Evolutionary conservation across 1,139 yeast genomes (phyloP).

Genomic region (Pichiaceae sp.): DNA sequence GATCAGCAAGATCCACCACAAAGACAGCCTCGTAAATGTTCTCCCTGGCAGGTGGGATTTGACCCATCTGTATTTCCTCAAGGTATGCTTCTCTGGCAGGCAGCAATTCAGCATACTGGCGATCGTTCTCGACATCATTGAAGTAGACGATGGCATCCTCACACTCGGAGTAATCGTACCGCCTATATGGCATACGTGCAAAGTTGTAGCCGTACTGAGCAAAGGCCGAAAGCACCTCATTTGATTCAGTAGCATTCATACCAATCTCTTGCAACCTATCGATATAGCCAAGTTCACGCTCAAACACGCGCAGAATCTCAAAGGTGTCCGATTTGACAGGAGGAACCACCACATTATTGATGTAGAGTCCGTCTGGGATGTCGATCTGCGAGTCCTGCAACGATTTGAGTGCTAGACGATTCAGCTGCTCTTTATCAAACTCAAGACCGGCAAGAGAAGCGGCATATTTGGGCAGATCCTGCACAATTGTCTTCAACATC

Average conservation of each 20-base stretch:
- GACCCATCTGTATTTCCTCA: constrained; percentile 36
- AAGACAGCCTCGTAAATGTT: constrained; percentile 73
- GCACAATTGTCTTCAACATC: constrained; percentile 30
- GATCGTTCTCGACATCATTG: constrained; percentile 67
- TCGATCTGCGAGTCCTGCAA: constrained; percentile 15
- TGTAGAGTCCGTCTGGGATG: constrained; percentile 43
- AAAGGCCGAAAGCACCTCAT: constrained; percentile 34
- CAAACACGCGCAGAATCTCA: constrained; percentile 27
- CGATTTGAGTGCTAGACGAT: constrained; percentile 16
- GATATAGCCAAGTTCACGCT: constrained; percentile 30
- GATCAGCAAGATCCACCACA: constrained; percentile 54
- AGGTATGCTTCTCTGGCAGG: constrained; percentile 36
- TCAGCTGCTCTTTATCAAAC: constrained; percentile 24
- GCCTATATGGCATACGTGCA: constrained; percentile 27
- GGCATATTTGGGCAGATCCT: constrained; percentile 45
- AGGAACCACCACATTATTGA: constrained; percentile 54
- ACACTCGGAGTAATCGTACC: constrained; percentile 24
- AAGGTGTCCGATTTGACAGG: constrained; percentile 36
- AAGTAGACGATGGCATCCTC: constrained; percentile 54
- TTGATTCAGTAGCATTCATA: constrained; percentile 28
- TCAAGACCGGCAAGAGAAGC: constrained; percentile 25
- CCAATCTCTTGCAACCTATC: constrained; percentile 29
- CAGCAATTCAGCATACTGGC: constrained; percentile 39
- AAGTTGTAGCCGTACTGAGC: constrained; percentile 32
- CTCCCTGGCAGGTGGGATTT: constrained; percentile 60